phyloP scores from a whole-genome alignment of 2,329 filamentous ascomycete genomes.

The Cladophialophora chaetospira region DNA sequence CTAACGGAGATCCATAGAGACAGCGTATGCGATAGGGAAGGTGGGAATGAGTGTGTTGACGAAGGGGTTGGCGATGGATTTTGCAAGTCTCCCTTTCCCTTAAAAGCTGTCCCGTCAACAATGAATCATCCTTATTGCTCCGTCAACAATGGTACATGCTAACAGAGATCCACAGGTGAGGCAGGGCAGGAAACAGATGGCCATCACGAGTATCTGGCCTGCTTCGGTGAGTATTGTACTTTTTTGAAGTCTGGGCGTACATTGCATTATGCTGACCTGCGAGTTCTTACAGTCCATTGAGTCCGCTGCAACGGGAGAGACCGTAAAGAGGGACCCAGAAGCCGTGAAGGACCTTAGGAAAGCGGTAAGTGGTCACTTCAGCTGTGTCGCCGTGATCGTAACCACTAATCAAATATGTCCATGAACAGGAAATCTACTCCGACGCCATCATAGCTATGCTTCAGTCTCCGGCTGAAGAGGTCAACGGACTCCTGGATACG shows the following conservation, averaged over 20 bases:
- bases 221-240: conserved; percentile 59
- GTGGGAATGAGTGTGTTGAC: conserved; percentile 80
- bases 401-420: neutral
- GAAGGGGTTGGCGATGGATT: conserved; percentile 81
- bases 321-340: conserved; percentile 46
- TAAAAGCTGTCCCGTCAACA: too few relatives aligned
- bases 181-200: conserved; percentile 67
- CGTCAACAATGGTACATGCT: too few relatives aligned
- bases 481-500: conserved; percentile 72
- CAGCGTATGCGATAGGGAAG: conserved; percentile 70
- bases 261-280: too few relatives aligned
- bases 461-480: conserved; percentile 56
- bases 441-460: conserved; percentile 77
- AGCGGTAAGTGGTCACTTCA: conserved; percentile 43
- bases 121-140: too few relatives aligned
- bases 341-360: conserved; percentile 65
- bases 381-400: neutral
- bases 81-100: too few relatives aligned
- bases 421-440: conserved; percentile 66
- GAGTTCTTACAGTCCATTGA: conserved; percentile 74
- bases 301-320: conserved; percentile 68
- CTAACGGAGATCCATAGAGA: too few relatives aligned
- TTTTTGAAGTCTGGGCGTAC: neutral
- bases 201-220: conserved; percentile 81
- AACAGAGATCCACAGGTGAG: too few relatives aligned